Base-by-base conservation (phyloP, 2,329 filamentous ascomycete genomes). In the Aureobasidium subglaciale region DNA sequence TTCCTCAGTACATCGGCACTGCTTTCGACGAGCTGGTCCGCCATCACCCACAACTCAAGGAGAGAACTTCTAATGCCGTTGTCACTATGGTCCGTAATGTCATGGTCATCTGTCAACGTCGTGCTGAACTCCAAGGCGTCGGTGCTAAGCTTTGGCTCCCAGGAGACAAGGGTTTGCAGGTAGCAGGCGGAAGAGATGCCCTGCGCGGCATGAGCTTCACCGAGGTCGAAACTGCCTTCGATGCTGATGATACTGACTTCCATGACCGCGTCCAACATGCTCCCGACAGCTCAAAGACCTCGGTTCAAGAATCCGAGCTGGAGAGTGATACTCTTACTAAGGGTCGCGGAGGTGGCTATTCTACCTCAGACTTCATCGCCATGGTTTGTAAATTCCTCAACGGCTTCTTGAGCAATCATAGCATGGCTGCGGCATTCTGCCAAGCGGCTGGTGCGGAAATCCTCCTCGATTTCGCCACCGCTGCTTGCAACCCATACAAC, bases 1-100 rank as follows among this genome's bases (percentile, higher is more conserved):
- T 95, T 57, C 81, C 91, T 9, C 81, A 80, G 27, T 82, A 83
- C 35, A 80, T 99, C 48, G 93, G 93, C 10, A 82, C 81, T 24
- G 87, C 85, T 37, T 96, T 99, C 65, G 93, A 99, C 68, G 93
- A 99, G 70, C 79, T 99, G 58, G 87, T 92, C 52, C 85, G 93
- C 37, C 93, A 99, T 67, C 93, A 99, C 64, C 93, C 95, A 0
- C 79, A 83, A 20, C 74, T 99, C 41, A 88, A 91, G 62, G 80
- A 81, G 9, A 80, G 85, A 3, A 93, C 99, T 58, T 83, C 92
- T 59, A 86, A 87, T 60, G 86, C 89, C n/a, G 84, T 96, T 15
- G 80, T 95, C 58, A 85, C 90, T 60, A 95, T 97, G 89, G 83
- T 96, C 58, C 85, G 85, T 30, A 83, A 90, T 53, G 86, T 99